Percentiles rank a stretch among this genome's conserved stretches.
Conservation (phyloP, 2,329 filamentous ascomycete species). For the Venturiaceae sp. region DNA sequence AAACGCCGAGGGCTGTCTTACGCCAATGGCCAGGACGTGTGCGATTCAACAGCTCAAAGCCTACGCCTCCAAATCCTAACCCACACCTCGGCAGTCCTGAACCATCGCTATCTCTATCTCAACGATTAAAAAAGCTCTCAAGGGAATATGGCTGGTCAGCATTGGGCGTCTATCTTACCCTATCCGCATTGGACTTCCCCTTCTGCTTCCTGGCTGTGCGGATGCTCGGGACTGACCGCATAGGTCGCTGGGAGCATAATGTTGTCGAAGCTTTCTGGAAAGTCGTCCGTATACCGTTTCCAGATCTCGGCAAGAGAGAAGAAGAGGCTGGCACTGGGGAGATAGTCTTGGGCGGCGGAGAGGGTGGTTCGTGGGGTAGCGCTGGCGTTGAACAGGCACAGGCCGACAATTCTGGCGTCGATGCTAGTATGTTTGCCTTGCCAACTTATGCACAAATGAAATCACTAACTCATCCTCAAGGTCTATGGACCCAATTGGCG, state of each 20-base stretch:
- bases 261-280: conserved; percentile 36
- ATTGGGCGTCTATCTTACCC: conserved; percentile 75
- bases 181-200: conserved; percentile 85
- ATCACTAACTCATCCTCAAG: conserved; percentile 24
- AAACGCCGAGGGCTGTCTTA: not conserved
- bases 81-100: conserved; percentile 29
- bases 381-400: conserved; percentile 15
- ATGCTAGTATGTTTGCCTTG: conserved; percentile 15
- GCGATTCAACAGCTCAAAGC: not conserved
- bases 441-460: not conserved
- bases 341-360: not conserved
- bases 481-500: conserved; percentile 75
- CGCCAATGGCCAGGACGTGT: not conserved
- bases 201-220: conserved; percentile 88
- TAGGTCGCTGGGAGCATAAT: conserved; percentile 65
- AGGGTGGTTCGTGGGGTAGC: conserved; percentile 9
- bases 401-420: conserved; percentile 12
- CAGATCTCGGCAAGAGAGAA: not conserved
- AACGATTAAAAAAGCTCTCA: conserved; percentile 70
- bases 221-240: conserved; percentile 71
- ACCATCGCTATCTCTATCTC: conserved; percentile 47
- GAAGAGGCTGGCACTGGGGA: not conserved
- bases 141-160: conserved; percentile 93
- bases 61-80: conserved; percentile 21
- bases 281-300: conserved; percentile 3